These are phyloP conservation scores for Solanum ahanhuiri DNA, from an alignment of 257 asterid genomes.

Conservation along the genomic window DNA sequence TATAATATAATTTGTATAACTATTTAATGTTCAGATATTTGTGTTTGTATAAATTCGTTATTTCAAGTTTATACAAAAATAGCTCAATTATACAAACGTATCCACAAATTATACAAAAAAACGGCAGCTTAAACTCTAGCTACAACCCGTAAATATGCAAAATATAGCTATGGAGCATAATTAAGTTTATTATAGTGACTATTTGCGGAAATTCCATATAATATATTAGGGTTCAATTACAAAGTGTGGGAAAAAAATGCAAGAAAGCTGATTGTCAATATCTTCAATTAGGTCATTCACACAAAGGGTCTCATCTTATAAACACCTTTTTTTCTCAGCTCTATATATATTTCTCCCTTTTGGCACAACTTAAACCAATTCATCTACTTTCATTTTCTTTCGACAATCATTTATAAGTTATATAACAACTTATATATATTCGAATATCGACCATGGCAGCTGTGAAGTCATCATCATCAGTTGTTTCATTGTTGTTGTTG, in stretches of 20 bases:
- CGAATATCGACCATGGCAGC: neutral
- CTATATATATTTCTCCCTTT: neutral
- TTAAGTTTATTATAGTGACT: neutral
- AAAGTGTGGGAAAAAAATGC: neutral
- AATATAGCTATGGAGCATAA: no score
- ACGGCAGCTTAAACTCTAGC: accelerated
- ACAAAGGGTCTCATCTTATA: neutral
- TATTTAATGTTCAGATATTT: no score
- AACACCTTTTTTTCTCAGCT: neutral
- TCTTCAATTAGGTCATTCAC: constrained; percentile 22
- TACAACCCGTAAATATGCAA: accelerated
- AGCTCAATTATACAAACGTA: neutral
- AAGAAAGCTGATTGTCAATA: neutral
- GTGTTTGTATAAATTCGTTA: neutral
- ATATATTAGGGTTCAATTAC: neutral
- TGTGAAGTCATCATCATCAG: neutral
- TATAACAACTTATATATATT: neutral
- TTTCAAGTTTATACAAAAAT: neutral
- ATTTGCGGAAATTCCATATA: neutral
- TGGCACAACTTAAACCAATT: neutral
- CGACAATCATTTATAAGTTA: neutral
- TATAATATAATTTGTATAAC: no score
- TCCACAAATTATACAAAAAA: neutral
- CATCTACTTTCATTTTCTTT: neutral
- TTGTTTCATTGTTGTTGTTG: neutral